Evolutionary conservation across 1,284 basidiomycete genomes (phyloP), one percentile per base, ranked within the genome.

Genomic region (Microbotryum silenes-acaulis): DNA sequence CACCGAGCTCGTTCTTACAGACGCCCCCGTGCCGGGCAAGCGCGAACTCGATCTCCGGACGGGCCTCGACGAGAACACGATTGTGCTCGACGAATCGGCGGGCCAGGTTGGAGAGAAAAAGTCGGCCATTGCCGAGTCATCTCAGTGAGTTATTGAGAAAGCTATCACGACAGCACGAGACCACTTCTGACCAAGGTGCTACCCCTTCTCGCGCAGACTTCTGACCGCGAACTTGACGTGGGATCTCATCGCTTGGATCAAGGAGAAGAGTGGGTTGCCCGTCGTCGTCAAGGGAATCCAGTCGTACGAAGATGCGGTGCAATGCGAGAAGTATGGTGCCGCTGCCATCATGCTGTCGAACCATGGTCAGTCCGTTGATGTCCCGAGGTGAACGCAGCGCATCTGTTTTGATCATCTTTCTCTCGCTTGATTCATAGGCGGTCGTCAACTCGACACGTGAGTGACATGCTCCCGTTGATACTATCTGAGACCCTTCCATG

Each of bases 21-120:
- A 94, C 77, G 89, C 90, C 2, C 80, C 89, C 9, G 83, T 89
- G 12, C 81, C 88, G 6, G 88, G 90, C 18, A 91, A 92, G 71
- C 81, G 91, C 48, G 91, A 96, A 75, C 76, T 83, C 51, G 91
- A 96, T 70, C 72, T 79, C 69, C 71, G 79, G 14, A 69, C 72
- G 27, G 75, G 78, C 57, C 73, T 74, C 20, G 73, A 75, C 33
- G 59, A 54, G 21, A 56, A 57, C 21, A 29, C 56, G 18, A 54
- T 63, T 3, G 47, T 33, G 31, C 45, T 63, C 8, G 21, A 6
- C 12, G 56, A 57, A 25, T 52, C 42, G 12, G 56, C 51, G 4
- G 9, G 31, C 21, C 51, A 54, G 25, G 23, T 56, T 0, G 62
- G 62, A 1, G 44, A 51, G 27, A 54, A 55, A 52, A 59, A 29